Conservation (phyloP, 495 filamentous ascomycete species). For the Darksidea phi region DNA sequence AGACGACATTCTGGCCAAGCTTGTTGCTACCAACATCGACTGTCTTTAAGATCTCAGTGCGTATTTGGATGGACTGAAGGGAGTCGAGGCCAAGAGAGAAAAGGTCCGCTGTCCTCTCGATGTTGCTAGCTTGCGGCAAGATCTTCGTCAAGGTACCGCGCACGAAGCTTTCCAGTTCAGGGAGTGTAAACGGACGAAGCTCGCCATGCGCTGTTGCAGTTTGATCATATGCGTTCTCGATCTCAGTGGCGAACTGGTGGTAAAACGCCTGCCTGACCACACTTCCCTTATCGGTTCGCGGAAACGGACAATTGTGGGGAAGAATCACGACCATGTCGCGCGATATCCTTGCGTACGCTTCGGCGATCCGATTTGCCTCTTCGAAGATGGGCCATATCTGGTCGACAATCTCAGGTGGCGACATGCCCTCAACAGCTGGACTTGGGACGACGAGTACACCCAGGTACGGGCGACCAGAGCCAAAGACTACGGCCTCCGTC, state of each 20-base stretch:
- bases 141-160: too few relatives aligned
- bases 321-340: slow-evolving; percentile 32
- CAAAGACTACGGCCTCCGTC: slow-evolving; percentile 61
- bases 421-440: slow-evolving; percentile 9
- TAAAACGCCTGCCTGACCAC: slow-evolving; percentile 36
- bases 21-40: slow-evolving; percentile 11
- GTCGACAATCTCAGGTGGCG: slow-evolving; percentile 28
- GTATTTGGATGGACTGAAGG: slow-evolving; percentile 34
- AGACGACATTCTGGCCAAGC: slow-evolving; percentile 36
- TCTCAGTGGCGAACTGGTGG: slow-evolving; percentile 33
- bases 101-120: slow-evolving; percentile 34
- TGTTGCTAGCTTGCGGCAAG: too few relatives aligned
- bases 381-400: slow-evolving; percentile 30
- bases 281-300: slow-evolving; percentile 37
- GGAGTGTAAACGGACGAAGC: too few relatives aligned
- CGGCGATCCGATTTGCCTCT: slow-evolving; percentile 27
- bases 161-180: too few relatives aligned
- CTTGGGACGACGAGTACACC: slow-evolving; percentile 39
- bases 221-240: slow-evolving; percentile 33
- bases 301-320: slow-evolving; percentile 14
- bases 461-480: slow-evolving; percentile 35
- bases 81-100: slow-evolving; percentile 37
- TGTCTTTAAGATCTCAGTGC: slow-evolving; percentile 17
- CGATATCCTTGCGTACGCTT: slow-evolving; percentile 21
- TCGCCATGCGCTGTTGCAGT: too few relatives aligned